Base-by-base conservation (phyloP, 176 grass and related monocot genomes). In the Echinochloa phyllopogon region DNA sequence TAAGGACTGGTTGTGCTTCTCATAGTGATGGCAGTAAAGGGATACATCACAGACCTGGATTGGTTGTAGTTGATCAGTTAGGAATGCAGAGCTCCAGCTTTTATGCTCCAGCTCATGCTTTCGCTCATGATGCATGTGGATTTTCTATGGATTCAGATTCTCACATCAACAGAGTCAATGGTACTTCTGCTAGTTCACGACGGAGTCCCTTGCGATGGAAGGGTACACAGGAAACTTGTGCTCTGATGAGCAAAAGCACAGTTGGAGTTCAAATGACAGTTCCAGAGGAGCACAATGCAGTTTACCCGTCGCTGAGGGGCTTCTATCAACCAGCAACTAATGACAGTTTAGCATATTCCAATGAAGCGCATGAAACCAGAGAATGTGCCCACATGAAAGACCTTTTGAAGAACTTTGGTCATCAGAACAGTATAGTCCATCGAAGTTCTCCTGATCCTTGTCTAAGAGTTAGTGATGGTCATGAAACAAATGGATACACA, bases 351-450 rank as follows among this genome's bases (percentile, higher is more conserved):
- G 36, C n/a, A 10, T 85, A 72, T 86, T 58, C 61, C 20, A 53
- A 17, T 75, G 89, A 83, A 79, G 52, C 52, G 51, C 63, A 61
- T 64, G 52, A 51, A 27, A 69, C 47, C 79, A 74, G 67, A 87
- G 86, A 87, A 56, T 42, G 15, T 3, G 70, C 57, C n/a, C 79
- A 79, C 21, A 79, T 85, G 77, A 87, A 89, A 76, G 85, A 94
- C 66, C 77, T 92, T 90, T 61, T 90, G 79, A 79, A 85, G 42
- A 90, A 85, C 64, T 90, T 86, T 24, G 80, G 82, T 70, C 77
- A 27, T 52, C 79, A 61, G 61, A 90, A 78, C 50, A 74, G 58
- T 36, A 8, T 76, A 81, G 24, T 75, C 55, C 67, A 48, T 82
- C 75, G 84, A 84, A 86, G 68, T 83, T 91, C 78, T 61, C 64